A percentile compares a stretch with the other conserved stretches of the same genome.
These are phyloP conservation scores for Leptosphaerulina australis DNA, from an alignment of 2,329 filamentous ascomycete genomes.

Conservation along the genomic window DNA sequence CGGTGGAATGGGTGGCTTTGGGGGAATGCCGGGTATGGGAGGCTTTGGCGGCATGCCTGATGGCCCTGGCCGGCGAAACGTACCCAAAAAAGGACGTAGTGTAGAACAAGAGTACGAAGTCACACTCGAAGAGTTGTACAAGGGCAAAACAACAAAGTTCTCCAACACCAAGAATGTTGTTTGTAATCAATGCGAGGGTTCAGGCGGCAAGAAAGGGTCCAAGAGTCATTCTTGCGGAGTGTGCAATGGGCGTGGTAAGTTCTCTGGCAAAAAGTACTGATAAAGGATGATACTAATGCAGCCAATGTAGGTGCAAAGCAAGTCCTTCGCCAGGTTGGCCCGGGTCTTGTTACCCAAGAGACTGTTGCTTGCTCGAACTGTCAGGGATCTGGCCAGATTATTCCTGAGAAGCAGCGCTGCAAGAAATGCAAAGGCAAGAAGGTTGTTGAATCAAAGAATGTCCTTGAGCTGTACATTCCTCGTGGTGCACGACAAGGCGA, in stretches of 20 bases:
- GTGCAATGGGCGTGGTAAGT: conserved; percentile 76
- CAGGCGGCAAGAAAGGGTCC: conserved; percentile 88
- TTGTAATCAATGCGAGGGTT: conserved; percentile 85
- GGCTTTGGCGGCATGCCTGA: conserved; percentile 58
- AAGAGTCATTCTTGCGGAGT: conserved; percentile 82
- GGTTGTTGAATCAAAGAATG: conserved; percentile 86
- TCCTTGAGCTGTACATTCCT: conserved; percentile 94
- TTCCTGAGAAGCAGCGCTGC: conserved; percentile 96
- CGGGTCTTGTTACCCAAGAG: conserved; percentile 82
- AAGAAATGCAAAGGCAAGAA: conserved; percentile 98
- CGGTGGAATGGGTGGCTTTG: conserved; percentile 55
- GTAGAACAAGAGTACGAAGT: conserved; percentile 93
- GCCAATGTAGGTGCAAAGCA: conserved; percentile 69
- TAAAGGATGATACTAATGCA: too few relatives aligned
- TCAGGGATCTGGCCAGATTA: conserved; percentile 81
- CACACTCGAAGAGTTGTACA: conserved; percentile 92
- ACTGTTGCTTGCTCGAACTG: conserved; percentile 82
- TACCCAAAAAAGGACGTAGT: conserved; percentile 73
- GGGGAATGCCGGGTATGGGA: conserved; percentile 72
- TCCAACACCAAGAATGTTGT: conserved; percentile 92
- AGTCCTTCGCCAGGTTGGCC: conserved; percentile 80
- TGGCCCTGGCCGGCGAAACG: conserved; percentile 56
- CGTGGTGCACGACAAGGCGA: conserved; percentile 81
- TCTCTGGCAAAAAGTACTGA: too few relatives aligned
- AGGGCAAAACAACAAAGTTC: conserved; percentile 97